These are phyloP conservation scores for Cercospora citrullina DNA, from an alignment of 2,329 filamentous ascomycete species.

Conservation along the genomic window DNA sequence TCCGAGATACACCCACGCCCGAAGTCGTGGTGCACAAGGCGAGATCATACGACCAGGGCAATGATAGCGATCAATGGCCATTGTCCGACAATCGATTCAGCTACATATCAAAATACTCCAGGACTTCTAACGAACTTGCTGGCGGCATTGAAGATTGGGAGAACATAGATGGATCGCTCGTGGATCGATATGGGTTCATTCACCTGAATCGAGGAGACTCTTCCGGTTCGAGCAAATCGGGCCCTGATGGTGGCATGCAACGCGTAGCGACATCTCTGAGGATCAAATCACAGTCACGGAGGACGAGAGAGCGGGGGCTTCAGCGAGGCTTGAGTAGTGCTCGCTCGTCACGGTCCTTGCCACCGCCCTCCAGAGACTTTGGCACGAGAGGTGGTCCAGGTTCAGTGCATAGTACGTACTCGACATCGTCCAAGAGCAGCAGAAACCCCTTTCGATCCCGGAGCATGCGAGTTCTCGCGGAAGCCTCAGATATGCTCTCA, in stretches of 20 bases:
- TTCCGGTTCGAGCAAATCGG: constrained; percentile 21
- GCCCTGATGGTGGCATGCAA: constrained; percentile 45
- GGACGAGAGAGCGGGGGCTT: constrained; percentile 49
- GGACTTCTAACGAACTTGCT: constrained; percentile 58
- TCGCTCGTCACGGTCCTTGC: constrained; percentile 43
- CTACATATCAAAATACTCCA: constrained; percentile 27
- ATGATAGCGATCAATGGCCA: constrained; percentile 16
- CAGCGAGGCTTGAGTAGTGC: constrained; percentile 53
- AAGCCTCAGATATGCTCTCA: constrained; percentile 66
- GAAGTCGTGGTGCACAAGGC: constrained; percentile 16
- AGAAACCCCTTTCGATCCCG: constrained; percentile 50
- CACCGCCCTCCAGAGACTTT: constrained; percentile 30
- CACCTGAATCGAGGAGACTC: constrained; percentile 45
- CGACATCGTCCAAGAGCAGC: constrained; percentile 40
- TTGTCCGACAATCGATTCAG: constrained; percentile 22
- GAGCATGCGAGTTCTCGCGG: constrained; percentile 57
- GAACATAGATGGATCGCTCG: constrained; percentile 58
- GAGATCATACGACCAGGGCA: constrained; percentile 5
- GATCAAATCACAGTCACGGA: constrained; percentile 57
- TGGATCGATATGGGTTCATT: constrained; percentile 68
- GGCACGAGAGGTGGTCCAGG: constrained; percentile 40
- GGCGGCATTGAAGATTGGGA: constrained; percentile 67
- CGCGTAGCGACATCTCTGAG: constrained; percentile 61
- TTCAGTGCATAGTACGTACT: constrained; percentile 43
- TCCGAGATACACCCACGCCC: constrained; percentile 15